A percentile compares a stretch with the other conserved stretches of the same genome.
phyloP scores from a whole-genome alignment of 257 asterid species.

The Mentha longifolia region DNA sequence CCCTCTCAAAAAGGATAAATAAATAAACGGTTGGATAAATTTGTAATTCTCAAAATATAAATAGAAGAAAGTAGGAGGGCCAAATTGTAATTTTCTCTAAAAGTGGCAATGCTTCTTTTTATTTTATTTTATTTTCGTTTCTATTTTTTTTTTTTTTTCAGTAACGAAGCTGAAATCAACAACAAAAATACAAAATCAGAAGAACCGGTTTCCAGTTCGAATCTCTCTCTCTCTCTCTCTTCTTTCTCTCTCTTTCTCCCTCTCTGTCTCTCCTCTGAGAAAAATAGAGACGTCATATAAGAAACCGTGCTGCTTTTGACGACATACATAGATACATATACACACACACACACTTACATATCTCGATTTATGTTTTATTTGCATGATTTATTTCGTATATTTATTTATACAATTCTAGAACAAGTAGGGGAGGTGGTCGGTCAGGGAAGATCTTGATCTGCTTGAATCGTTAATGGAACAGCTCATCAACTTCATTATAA shows the following conservation, averaged over 20 bases:
- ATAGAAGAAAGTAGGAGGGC: neutral
- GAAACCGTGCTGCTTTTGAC: constrained; percentile 30
- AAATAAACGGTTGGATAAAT: no score
- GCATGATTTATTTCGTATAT: constrained; percentile 25
- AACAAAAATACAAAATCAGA: constrained; percentile 19
- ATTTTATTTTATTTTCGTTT: no score
- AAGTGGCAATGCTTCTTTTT: neutral
- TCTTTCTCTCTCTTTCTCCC: constrained; percentile 5
- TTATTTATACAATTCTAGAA: constrained; percentile 8
- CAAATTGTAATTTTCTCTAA: neutral
- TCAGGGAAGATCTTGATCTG: constrained; percentile 50
- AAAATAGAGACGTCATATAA: constrained; percentile 26
- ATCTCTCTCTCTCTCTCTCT: constrained; percentile 18
- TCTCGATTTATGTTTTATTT: constrained; percentile 11
- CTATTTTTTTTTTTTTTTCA: neutral
- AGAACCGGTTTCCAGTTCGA: constrained; percentile 40
- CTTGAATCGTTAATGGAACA: constrained; percentile 78
- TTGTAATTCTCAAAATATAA: neutral
- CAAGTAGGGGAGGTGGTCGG: constrained; percentile 30
- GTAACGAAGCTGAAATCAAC: constrained; percentile 23
- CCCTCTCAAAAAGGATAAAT: no score
- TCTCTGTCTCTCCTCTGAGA: constrained; percentile 7
- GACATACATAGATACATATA: neutral
- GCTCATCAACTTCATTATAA: constrained; percentile 91
- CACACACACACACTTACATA: neutral